A percentile compares a stretch with the other conserved stretches of the same genome.
phyloP scores from a whole-genome alignment of 257 asterid species.

The Thymus mandschuricus region DNA sequence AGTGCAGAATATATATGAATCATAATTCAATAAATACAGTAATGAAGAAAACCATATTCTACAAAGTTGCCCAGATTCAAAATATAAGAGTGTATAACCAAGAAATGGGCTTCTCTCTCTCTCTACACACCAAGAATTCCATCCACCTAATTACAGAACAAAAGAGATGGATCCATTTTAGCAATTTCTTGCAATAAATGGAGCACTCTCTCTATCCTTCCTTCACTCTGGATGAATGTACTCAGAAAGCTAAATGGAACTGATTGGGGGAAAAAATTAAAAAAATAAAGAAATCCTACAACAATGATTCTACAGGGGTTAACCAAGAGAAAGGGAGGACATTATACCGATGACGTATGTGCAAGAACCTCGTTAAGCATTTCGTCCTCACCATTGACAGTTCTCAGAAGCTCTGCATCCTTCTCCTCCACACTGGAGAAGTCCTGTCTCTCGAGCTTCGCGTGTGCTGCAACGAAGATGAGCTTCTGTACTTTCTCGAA shows the following conservation, averaged over 20 bases:
- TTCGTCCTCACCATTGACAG: constrained; percentile 53
- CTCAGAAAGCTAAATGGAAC: constrained; percentile 40
- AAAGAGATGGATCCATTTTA: neutral
- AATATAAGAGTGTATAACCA: constrained; percentile 27
- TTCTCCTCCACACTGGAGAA: constrained; percentile 60
- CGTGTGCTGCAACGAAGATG: constrained; percentile 69
- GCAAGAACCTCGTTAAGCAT: constrained; percentile 69
- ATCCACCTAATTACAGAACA: constrained; percentile 20
- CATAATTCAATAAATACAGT: neutral
- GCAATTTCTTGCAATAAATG: constrained; percentile 11
- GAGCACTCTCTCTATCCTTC: constrained; percentile 19
- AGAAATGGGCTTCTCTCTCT: constrained; percentile 32
- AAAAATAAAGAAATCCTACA: constrained; percentile 48
- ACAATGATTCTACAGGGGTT: constrained; percentile 34
- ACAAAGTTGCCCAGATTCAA: constrained; percentile 29
- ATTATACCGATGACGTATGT: constrained; percentile 62
- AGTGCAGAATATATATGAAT: neutral
- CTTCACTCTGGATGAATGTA: constrained; percentile 39
- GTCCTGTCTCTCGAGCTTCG: constrained; percentile 64
- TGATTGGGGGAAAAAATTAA: constrained; percentile 26
- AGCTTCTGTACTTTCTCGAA: constrained; percentile 74
- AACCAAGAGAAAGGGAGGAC: constrained; percentile 29
- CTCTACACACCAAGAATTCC: constrained; percentile 43
- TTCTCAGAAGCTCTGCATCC: constrained; percentile 59
- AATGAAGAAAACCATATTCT: constrained; percentile 2